Conservation (phyloP, 305 asterid species). For the Andrographis paniculata region DNA sequence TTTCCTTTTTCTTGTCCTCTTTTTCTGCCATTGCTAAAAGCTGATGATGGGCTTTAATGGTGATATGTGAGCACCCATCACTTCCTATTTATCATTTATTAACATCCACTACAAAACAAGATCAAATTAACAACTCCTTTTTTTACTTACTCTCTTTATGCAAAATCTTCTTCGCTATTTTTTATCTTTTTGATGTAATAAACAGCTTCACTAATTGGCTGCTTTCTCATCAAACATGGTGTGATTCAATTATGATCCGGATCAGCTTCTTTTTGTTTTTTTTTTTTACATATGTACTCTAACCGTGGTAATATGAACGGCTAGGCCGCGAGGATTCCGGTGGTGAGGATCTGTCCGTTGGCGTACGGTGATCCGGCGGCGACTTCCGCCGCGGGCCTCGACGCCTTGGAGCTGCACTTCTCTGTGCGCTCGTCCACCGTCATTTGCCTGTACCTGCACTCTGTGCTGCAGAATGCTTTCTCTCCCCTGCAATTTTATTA, state of each 20-base stretch:
- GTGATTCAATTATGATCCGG: neutral
- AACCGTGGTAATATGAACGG: neutral
- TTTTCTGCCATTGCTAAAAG: too few relatives aligned
- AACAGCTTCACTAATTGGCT: neutral
- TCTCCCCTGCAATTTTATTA: slow-evolving; percentile 70
- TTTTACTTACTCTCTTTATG: neutral
- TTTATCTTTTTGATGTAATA: too few relatives aligned
- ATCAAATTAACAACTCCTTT: neutral
- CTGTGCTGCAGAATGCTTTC: slow-evolving; percentile 63
- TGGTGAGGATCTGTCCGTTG: slow-evolving; percentile 23
- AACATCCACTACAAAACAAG: too few relatives aligned
- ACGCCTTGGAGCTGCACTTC: slow-evolving; percentile 32
- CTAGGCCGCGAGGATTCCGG: slow-evolving; percentile 38
- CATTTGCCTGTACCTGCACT: slow-evolving; percentile 55
- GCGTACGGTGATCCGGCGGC: slow-evolving; percentile 22
- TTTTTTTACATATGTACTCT: neutral
- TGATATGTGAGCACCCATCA: neutral
- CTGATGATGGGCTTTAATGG: too few relatives aligned
- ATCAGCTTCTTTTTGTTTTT: neutral
- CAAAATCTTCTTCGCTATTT: neutral
- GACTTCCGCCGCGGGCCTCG: slow-evolving; percentile 31
- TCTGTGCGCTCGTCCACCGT: slow-evolving; percentile 47
- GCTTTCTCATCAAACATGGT: neutral
- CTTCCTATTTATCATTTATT: too few relatives aligned
- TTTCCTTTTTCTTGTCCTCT: too few relatives aligned